Conservation (phyloP, 2,329 filamentous ascomycete species). For the Didymella sp. region DNA sequence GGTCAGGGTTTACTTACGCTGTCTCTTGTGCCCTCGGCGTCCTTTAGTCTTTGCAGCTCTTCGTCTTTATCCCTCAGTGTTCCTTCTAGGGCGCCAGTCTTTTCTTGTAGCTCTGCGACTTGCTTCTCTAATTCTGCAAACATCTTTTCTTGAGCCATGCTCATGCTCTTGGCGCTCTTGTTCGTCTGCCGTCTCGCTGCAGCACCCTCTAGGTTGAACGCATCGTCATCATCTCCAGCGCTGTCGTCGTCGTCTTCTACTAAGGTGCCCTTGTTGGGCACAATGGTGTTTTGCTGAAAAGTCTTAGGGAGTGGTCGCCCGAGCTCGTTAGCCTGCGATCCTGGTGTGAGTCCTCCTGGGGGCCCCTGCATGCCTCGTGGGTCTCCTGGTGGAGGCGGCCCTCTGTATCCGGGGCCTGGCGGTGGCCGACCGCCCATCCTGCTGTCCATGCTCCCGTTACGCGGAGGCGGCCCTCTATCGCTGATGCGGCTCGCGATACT, state of each 20-base stretch:
- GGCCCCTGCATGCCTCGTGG: slow-evolving; percentile 52
- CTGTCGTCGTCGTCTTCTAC: slow-evolving; percentile 79
- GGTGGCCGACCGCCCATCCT: slow-evolving; percentile 57
- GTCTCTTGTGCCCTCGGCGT: slow-evolving; percentile 63
- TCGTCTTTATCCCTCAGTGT: slow-evolving; percentile 74
- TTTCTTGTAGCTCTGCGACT: slow-evolving; percentile 75
- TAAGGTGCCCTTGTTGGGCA: slow-evolving; percentile 97
- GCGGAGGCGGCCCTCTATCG: slow-evolving; percentile 61
- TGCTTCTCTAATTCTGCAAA: slow-evolving; percentile 83
- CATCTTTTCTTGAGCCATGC: slow-evolving; percentile 45
- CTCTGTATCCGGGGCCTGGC: slow-evolving; percentile 41
- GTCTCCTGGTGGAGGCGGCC: slow-evolving; percentile 55
- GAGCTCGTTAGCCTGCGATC: slow-evolving; percentile 61
- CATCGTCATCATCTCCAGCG: slow-evolving; percentile 63
- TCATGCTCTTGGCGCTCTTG: slow-evolving; percentile 47
- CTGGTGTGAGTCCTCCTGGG: slow-evolving; percentile 41
- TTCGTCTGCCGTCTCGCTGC: slow-evolving; percentile 55
- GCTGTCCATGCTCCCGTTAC: slow-evolving; percentile 59
- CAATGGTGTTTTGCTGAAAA: slow-evolving; percentile 93
- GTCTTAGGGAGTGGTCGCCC: slow-evolving; percentile 84
- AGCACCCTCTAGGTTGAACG: slow-evolving; percentile 65
- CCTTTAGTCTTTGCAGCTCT: slow-evolving; percentile 67
- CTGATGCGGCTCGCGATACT: slow-evolving; percentile 63
- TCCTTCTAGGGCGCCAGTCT: slow-evolving; percentile 74
- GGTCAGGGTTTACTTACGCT: slow-evolving; percentile 44